These are phyloP conservation scores for Cryptosporidium muris DNA, from an alignment of 169 alveolate species.

Conservation along the genomic window DNA sequence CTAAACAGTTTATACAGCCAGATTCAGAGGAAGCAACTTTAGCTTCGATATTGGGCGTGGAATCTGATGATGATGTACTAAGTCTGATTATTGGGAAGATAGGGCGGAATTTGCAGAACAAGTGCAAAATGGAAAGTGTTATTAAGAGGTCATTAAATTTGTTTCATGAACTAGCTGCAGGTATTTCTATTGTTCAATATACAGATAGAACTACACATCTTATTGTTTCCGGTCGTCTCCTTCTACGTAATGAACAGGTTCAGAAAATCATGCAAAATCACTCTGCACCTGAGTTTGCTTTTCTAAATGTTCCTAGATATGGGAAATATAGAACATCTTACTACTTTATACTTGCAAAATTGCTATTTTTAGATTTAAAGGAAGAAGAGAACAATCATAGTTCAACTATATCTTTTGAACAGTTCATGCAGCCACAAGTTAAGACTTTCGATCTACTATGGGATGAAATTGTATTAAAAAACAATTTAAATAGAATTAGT, in stretches of 20 bases:
- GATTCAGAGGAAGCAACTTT: conserved; percentile 79
- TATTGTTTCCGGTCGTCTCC: conserved; percentile 89
- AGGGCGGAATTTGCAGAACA: conserved; percentile 83
- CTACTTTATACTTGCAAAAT: conserved; percentile 88
- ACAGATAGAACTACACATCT: conserved; percentile 87
- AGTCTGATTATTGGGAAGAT: conserved; percentile 80
- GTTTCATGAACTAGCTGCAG: conserved; percentile 90
- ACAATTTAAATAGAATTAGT: conserved; percentile 58
- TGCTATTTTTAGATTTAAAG: conserved; percentile 84
- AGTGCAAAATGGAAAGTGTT: conserved; percentile 83
- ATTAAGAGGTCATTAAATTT: conserved; percentile 87
- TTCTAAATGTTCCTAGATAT: conserved; percentile 75
- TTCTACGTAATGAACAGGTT: conserved; percentile 88
- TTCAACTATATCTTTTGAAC: conserved; percentile 75
- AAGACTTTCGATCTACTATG: conserved; percentile 76
- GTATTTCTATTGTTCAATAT: conserved; percentile 91
- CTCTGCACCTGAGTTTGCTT: conserved; percentile 77
- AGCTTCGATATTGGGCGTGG: conserved; percentile 78
- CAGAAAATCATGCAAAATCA: conserved; percentile 72
- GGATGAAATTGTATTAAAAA: conserved; percentile 76
- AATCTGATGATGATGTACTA: conserved; percentile 81
- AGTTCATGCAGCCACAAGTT: conserved; percentile 83
- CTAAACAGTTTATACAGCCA: conserved; percentile 83
- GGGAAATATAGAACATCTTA: conserved; percentile 89
- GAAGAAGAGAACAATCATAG: conserved; percentile 75